Conservation (phyloP, 306 rosid genomes). For the Ochetophila trinervis region DNA sequence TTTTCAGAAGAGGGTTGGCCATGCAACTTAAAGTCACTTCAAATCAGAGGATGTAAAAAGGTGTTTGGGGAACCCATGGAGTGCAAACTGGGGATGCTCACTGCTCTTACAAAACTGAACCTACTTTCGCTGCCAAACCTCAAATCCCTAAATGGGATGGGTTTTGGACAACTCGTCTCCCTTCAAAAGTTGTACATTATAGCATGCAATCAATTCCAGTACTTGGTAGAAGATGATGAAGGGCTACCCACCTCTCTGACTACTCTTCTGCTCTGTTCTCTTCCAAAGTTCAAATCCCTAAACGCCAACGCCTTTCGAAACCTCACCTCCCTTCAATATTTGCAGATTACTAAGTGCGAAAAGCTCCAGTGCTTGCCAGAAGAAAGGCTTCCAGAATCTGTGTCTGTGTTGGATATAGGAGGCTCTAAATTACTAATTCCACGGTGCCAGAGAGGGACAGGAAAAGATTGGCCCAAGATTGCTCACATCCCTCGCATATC, state of each 20-base stretch:
- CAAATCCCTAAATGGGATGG: too few relatives aligned
- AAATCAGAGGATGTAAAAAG: too few relatives aligned
- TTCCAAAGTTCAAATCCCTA: not conserved
- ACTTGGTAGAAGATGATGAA: not conserved
- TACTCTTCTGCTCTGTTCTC: accelerated
- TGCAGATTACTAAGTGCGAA: accelerated
- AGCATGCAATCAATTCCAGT: too few relatives aligned
- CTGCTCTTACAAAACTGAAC: too few relatives aligned
- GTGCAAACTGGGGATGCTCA: too few relatives aligned
- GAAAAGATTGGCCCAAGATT: not conserved
- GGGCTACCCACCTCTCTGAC: slow-evolving; percentile 2
- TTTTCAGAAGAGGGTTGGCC: too few relatives aligned
- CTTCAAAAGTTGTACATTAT: too few relatives aligned
- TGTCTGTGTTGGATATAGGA: accelerated
- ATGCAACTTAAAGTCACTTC: too few relatives aligned
- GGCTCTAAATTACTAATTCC: not conserved
- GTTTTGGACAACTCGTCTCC: too few relatives aligned
- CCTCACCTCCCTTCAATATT: slow-evolving; percentile 16
- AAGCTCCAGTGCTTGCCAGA: slow-evolving; percentile 19
- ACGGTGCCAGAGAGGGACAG: not conserved
- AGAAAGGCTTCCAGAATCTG: slow-evolving; percentile 1
- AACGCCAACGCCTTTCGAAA: slow-evolving; percentile 23
- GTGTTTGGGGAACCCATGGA: too few relatives aligned
- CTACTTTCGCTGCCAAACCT: too few relatives aligned
- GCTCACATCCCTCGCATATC: too few relatives aligned